Base-by-base conservation (phyloP, 257 asterid genomes). In the Schizonepeta tenuifolia region DNA sequence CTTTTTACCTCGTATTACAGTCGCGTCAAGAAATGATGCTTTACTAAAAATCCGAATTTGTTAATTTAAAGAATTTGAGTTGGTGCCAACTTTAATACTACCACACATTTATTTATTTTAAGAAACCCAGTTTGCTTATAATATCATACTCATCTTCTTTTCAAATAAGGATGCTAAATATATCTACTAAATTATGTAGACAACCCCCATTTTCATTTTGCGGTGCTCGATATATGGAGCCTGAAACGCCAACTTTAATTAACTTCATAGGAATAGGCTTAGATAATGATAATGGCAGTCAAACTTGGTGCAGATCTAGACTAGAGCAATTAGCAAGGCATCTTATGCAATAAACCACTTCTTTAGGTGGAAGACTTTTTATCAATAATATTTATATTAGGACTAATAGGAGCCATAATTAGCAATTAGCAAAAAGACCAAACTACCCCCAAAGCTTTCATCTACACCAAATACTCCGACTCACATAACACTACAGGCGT, bases 401-500 rank as follows among this genome's bases (percentile, higher is more conserved):
- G 58, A 47, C 50, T 15, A 66, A 5, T 7, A 47, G 18, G n/a
- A 31, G 13, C 26, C 9, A 66, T 38, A 8, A 8, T 6, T 9
- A 33, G 36, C 41, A n/a, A 26, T 21, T 2, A 68, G 17, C 38
- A 5, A 17, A 49, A 28, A 38, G 72, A 59, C 77, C 51, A 50
- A 70, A 38, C 26, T 77, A 74, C 78, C 73, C 64, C 14, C 22
- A 8, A 4, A 2, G 11, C 12, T 7, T 28, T 55, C 73, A 72
- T 75, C 56, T 73, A 76, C 78, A 63, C 21, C 22, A 11, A n/a
- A n/a, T 13, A 6, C 13, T 17, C 47, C 10, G 71, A 10, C 50
- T 83, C 79, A 81, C 86, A 81, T 77, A 2, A 80, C 80, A 53
- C 78, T 55, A 31, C 86, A 84, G 0, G 86, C 82, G n/a, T 84